Percentiles rank a stretch among this genome's conserved stretches.
Evolutionary conservation across 441 rosid species (phyloP).

Genomic region (Mallotus japonicus): DNA sequence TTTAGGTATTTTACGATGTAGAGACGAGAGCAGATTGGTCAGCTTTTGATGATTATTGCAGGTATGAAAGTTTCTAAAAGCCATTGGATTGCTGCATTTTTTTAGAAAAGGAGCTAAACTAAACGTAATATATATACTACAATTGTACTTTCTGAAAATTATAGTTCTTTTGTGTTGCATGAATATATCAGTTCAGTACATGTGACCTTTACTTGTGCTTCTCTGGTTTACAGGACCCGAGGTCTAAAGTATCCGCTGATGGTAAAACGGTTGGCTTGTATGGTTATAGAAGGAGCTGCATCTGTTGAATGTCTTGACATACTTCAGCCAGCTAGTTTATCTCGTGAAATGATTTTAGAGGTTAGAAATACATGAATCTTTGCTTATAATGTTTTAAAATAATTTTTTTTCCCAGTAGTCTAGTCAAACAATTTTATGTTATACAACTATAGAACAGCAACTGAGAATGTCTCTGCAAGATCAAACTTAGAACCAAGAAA

Average conservation of each 20-base stretch:
- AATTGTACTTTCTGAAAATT: no score
- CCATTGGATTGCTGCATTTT: neutral
- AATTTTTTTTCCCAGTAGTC: no score
- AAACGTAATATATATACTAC: no score
- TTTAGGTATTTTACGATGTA: slow-evolving; percentile 62
- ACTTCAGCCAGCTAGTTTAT: slow-evolving; percentile 67
- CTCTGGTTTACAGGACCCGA: slow-evolving; percentile 40
- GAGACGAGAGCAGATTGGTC: slow-evolving; percentile 69
- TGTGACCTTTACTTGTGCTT: neutral
- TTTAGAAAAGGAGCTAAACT: no score
- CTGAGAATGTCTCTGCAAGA: no score
- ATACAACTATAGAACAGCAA: no score
- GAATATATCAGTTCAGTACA: no score
- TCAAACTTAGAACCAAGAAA: no score
- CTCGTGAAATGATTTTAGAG: slow-evolving; percentile 46
- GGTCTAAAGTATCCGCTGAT: slow-evolving; percentile 79
- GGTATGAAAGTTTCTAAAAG: slow-evolving; percentile 40
- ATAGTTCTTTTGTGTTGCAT: no score
- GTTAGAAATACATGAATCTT: slow-evolving; percentile 31
- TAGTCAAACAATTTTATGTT: no score
- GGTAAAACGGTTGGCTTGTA: slow-evolving; percentile 74
- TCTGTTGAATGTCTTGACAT: slow-evolving; percentile 54
- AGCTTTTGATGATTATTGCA: slow-evolving; percentile 60
- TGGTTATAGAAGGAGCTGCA: slow-evolving; percentile 59
- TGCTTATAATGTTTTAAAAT: neutral